A percentile compares a stretch with the other conserved stretches of the same genome.
Evolutionary conservation across 1,139 yeast species (phyloP).

Genomic region (Schizosaccharomyces versatilis): DNA sequence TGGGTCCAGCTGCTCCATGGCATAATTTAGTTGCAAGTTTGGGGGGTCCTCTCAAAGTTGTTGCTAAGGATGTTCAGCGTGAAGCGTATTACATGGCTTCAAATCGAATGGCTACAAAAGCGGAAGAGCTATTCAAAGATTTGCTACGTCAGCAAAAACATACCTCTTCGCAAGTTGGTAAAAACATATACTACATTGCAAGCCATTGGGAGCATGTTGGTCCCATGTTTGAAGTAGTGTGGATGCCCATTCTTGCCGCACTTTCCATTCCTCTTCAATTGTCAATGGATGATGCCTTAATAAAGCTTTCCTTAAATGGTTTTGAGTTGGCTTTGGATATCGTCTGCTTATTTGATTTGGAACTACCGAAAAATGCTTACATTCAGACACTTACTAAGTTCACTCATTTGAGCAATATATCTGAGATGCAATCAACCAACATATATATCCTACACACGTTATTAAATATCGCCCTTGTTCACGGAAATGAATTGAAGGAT

Average conservation of each 20-base stretch:
- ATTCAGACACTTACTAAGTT: constrained; percentile 78
- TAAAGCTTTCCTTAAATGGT: constrained; percentile 62
- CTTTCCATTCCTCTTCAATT: constrained; percentile 83
- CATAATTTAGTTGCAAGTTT: constrained; percentile 26
- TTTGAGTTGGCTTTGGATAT: constrained; percentile 61
- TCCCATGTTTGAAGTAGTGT: constrained; percentile 77
- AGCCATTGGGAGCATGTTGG: constrained; percentile 76
- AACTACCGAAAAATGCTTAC: constrained; percentile 70
- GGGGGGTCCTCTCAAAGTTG: constrained; percentile 34
- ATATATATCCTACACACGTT: constrained; percentile 57
- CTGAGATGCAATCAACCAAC: constrained; percentile 60
- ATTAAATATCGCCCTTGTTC: constrained; percentile 54
- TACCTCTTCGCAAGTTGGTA: constrained; percentile 15
- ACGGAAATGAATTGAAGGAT: constrained; percentile 45
- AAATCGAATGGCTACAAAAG: constrained; percentile 69
- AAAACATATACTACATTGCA: constrained; percentile 31
- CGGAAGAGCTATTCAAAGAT: constrained; percentile 58
- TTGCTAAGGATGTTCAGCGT: constrained; percentile 50
- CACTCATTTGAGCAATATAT: constrained; percentile 55
- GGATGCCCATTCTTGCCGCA: constrained; percentile 95
- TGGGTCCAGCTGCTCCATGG: neutral
- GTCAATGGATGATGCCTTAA: constrained; percentile 54
- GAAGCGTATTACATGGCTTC: constrained; percentile 88
- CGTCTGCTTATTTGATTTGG: constrained; percentile 64
- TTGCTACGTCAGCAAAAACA: constrained; percentile 32